These are phyloP conservation scores for Setaria italica DNA, from an alignment of 202 grass and related monocot species.

Conservation along the genomic window DNA sequence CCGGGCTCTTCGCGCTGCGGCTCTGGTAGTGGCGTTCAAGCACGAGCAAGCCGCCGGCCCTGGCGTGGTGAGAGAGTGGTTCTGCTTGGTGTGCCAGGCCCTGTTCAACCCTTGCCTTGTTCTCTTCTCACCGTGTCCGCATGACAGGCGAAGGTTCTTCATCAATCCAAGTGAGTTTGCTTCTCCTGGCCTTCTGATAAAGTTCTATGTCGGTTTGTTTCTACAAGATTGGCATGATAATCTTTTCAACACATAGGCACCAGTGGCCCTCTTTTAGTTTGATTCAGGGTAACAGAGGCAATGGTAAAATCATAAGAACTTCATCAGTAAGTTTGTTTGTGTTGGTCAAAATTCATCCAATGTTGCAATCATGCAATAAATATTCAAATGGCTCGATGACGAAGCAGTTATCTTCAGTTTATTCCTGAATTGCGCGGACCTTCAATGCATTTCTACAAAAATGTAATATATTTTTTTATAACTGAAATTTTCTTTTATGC, in stretches of 20 bases:
- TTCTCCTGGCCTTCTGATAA: neutral
- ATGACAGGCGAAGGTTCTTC: conserved; percentile 68
- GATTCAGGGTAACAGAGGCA: neutral
- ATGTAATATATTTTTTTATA: neutral
- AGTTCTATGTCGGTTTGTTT: too few relatives aligned
- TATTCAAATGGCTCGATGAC: too few relatives aligned
- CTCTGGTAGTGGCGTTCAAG: conserved; percentile 64
- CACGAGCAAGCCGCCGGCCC: conserved; percentile 62
- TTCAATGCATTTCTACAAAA: neutral
- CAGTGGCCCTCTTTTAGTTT: too few relatives aligned
- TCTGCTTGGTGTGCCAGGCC: conserved; percentile 58
- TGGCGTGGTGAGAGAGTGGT: conserved; percentile 75
- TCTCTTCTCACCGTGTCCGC: conserved; percentile 64
- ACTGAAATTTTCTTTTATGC: neutral
- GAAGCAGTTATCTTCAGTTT: neutral
- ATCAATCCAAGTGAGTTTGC: conserved; percentile 60
- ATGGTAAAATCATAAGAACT: too few relatives aligned
- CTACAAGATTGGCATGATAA: too few relatives aligned
- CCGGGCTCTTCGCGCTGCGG: conserved; percentile 31
- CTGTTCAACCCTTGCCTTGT: conserved; percentile 53
- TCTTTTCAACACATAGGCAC: too few relatives aligned
- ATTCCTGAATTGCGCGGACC: neutral
- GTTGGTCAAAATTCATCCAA: too few relatives aligned
- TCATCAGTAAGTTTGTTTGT: too few relatives aligned
- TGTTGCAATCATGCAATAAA: too few relatives aligned